Base-by-base conservation (phyloP, 352 stramenopile species). In the Globisporangium cystogenes region DNA sequence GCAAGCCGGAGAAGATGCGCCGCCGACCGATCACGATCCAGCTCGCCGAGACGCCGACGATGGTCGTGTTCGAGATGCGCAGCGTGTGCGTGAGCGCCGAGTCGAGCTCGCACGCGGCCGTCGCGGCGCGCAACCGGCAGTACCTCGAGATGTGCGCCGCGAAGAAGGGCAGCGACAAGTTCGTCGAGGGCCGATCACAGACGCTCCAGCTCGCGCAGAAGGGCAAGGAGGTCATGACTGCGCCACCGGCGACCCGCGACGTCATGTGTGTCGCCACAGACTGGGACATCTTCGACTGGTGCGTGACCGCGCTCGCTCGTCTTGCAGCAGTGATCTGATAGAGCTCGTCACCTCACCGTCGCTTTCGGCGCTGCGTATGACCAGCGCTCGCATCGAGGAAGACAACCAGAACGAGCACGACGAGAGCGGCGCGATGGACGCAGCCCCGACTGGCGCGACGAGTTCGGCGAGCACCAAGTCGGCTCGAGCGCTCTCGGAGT, bases 251-350 rank as follows among this genome's bases (percentile, higher is more conserved):
- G n/a, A 93, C 83, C 33, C 68, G 74, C 21, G 78, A 91, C 63
- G 79, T 67, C 27, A 74, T 83, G 11, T 87, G 76, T 54, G 70
- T 76, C 39, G 82, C 82, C 2, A 94, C 84, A 1, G 70, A 88
- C 51, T 96, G 85, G 85, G 86, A 94, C 57, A 95, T 96, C 51
- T 93, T 82, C 42, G 86, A 96, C 60, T 86, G 71, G 55, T 72
- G 49, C 48, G 63, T 45, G 10, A 16, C 24, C 12, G 35, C 12
- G 3, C n/a, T n/a, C n/a, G n/a, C n/a, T n/a, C n/a, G n/a, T n/a
- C n/a, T n/a, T n/a, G n/a, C n/a, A n/a, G n/a, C n/a, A n/a, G n/a
- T n/a, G n/a, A n/a, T n/a, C n/a, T n/a, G n/a, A n/a, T n/a, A n/a
- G n/a, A n/a, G n/a, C 27, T 4, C 48, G 63, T 45, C 14, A 27